Evolutionary conservation across 208 protist species (phyloP).

Genomic region (Balamuthia mandrillaris): DNA sequence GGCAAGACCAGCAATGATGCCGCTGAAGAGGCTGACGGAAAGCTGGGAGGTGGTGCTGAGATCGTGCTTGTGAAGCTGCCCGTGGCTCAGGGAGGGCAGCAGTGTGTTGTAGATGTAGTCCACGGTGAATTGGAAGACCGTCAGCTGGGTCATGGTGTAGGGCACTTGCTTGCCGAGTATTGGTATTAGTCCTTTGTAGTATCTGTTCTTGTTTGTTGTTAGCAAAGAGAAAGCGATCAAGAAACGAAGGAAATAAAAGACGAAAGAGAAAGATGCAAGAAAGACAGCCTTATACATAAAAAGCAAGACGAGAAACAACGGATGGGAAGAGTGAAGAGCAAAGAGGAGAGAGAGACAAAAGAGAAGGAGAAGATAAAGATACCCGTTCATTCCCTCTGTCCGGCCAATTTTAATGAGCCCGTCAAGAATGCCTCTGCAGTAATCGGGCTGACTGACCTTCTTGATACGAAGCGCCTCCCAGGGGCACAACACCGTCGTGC

Average conservation of each 20-base stretch:
- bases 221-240: too few species aligned
- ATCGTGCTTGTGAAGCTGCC: too few species aligned
- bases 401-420: background rate
- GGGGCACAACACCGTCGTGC: conserved; percentile 74
- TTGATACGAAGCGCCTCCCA: conserved; percentile 67
- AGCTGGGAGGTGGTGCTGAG: conserved; percentile 56
- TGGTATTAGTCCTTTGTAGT: conserved; percentile 73
- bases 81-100: background rate
- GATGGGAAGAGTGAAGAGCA: too few species aligned
- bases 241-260: too few species aligned
- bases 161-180: conserved; percentile 82
- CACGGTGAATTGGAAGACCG: conserved; percentile 68
- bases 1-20: conserved; percentile 76
- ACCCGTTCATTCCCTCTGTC: conserved; percentile 52
- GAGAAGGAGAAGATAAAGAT: too few species aligned
- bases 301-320: too few species aligned
- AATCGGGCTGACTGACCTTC: conserved; percentile 61
- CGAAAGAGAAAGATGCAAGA: too few species aligned
- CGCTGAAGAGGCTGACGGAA: conserved; percentile 63
- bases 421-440: conserved; percentile 43
- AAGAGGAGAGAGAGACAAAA: too few species aligned
- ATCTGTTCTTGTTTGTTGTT: too few species aligned
- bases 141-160: conserved; percentile 85
- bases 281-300: too few species aligned
- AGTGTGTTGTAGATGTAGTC: conserved; percentile 67